Percentiles rank a stretch among this genome's conserved stretches.
Conservation (phyloP, 169 alveolate genomes). For the Plasmodium berghei region DNA sequence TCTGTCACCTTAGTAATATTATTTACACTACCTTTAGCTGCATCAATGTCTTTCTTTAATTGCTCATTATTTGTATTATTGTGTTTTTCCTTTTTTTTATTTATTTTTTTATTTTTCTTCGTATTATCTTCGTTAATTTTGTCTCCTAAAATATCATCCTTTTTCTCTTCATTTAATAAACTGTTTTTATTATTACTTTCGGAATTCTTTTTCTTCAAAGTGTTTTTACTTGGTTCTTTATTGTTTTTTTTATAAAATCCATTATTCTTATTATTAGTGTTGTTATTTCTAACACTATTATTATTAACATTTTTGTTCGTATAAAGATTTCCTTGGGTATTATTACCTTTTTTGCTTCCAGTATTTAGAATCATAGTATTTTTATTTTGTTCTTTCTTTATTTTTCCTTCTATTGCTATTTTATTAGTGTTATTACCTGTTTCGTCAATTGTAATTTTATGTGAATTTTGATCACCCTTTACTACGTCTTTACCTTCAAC, state of each 20-base stretch:
- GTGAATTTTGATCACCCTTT: background rate
- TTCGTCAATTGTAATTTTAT: slow-evolving; percentile 1
- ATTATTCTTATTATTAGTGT: background rate
- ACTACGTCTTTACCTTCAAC: slow-evolving; percentile 1
- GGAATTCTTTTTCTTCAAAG: background rate
- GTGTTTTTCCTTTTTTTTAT: slow-evolving; percentile 13
- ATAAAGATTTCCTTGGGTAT: background rate
- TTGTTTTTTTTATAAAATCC: background rate
- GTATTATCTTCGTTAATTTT: background rate
- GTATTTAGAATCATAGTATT: background rate
- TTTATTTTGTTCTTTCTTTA: background rate
- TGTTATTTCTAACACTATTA: too few relatives aligned
- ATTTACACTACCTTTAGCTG: background rate
- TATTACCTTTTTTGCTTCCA: background rate
- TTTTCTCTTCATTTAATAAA: background rate
- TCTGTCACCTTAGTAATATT: background rate
- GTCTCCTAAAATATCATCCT: background rate
- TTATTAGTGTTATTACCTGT: slow-evolving; percentile 5
- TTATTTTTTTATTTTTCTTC: slow-evolving; percentile 9
- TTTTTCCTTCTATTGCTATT: slow-evolving; percentile 3
- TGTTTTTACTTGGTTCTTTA: background rate
- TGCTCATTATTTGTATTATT: background rate
- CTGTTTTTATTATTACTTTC: background rate
- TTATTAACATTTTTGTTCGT: background rate
- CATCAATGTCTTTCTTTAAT: background rate